Conservation (phyloP, 164 flowering plant genomes). For the Liriodendron chinense region DNA sequence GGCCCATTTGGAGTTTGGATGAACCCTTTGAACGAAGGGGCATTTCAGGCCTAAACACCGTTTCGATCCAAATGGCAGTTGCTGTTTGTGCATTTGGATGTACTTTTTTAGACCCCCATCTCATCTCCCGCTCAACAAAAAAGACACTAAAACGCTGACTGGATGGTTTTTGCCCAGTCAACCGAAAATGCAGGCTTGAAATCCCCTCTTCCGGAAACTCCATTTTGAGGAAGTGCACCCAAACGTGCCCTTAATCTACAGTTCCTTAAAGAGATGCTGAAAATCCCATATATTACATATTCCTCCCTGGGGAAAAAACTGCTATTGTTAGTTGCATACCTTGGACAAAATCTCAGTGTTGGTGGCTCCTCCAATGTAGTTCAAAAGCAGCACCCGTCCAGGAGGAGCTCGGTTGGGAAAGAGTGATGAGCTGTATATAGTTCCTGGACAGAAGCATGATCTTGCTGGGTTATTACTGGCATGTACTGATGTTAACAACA, state of each 20-base stretch:
- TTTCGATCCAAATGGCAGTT: no score
- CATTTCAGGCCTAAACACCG: no score
- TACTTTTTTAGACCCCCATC: no score
- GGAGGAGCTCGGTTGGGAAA: slow-evolving; percentile 93
- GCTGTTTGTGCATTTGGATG: no score
- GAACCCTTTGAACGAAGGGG: no score
- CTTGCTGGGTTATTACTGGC: not conserved
- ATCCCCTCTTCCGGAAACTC: no score
- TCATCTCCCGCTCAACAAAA: no score
- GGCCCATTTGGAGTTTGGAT: no score
- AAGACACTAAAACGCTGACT: no score
- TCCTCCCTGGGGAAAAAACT: not conserved
- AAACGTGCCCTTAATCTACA: not conserved
- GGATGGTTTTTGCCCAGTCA: no score
- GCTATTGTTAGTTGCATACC: slow-evolving; percentile 33
- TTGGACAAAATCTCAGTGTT: slow-evolving; percentile 76
- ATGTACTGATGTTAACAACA: not conserved
- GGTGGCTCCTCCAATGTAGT: slow-evolving; percentile 94
- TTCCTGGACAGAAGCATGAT: slow-evolving; percentile 49
- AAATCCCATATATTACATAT: not conserved
- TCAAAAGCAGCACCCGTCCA: slow-evolving; percentile 80
- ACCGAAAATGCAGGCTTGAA: no score
- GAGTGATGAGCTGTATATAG: slow-evolving; percentile 92
- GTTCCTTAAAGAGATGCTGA: not conserved
- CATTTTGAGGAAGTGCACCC: no score